These are phyloP conservation scores for Cyclostephanos invisitatus DNA, from an alignment of 108 stramenopile species.

Conservation along the genomic window DNA sequence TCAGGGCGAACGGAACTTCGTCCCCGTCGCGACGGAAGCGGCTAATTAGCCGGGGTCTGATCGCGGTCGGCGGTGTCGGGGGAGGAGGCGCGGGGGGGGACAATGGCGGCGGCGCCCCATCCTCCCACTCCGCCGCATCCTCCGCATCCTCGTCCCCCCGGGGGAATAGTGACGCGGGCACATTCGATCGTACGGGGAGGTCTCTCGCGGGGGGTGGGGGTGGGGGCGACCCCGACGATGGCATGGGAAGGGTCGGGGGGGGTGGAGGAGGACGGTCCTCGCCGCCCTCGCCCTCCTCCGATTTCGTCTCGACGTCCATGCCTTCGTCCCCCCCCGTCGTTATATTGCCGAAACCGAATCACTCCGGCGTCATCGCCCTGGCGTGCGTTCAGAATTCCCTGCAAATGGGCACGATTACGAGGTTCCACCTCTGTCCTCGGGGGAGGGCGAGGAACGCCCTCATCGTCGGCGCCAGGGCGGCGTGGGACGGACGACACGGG, in stretches of 20 bases:
- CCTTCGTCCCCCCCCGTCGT: slow-evolving; percentile 1
- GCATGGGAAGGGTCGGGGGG: neutral
- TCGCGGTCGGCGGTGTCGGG: neutral
- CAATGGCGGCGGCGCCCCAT: no score
- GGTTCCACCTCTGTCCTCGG: slow-evolving; percentile 74
- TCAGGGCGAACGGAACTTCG: no score
- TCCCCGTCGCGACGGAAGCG: slow-evolving; percentile 6
- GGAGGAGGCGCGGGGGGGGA: neutral
- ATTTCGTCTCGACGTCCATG: neutral
- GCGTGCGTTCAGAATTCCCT: slow-evolving; percentile 73
- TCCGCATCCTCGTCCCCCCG: neutral
- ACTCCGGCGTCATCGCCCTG: slow-evolving; percentile 58
- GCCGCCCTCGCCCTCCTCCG: no score
- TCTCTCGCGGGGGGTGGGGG: no score
- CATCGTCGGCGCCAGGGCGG: slow-evolving; percentile 4
- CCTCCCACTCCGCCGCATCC: neutral
- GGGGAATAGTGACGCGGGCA: neutral
- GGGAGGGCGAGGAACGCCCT: slow-evolving; percentile 59
- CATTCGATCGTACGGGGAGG: neutral
- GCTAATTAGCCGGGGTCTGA: slow-evolving; percentile 3
- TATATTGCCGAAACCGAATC: slow-evolving; percentile 51
- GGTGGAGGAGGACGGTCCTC: neutral
- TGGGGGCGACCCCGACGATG: no score
- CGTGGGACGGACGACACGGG: neutral
- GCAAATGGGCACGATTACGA: slow-evolving; percentile 68